Base-by-base conservation (phyloP, 257 asterid genomes). In the Galeopsis tetrahit region DNA sequence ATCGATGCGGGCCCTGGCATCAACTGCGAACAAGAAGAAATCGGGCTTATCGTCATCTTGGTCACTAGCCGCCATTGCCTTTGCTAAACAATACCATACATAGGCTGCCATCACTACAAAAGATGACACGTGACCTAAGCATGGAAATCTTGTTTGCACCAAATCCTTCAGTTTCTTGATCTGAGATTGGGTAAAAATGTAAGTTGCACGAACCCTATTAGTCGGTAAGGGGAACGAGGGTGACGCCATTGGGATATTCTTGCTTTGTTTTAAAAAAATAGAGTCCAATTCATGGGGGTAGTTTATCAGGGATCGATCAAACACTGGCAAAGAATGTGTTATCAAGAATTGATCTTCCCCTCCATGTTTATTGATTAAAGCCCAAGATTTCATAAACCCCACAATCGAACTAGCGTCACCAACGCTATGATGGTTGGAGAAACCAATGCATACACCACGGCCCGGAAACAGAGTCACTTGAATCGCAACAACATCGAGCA, bases 391-490 rank as follows among this genome's bases (percentile, higher is more conserved):
- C 11, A 80, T n/a, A 56, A 87, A 89, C 1, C 82, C 58, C 1
- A 71, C 63, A 0, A 83, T 48, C 0, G 84, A 75, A 58, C 64
- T 75, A 1, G 82, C 90, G 43, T 83, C 92, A 15, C 83, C 89
- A 1, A 68, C 61, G 0, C 36, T n/a, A 31, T 86, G 92, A 36
- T 72, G 80, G 59, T 75, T 72, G 14, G 80, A 61, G n/a, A 77
- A 10, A 7, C 91, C 88, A 6, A 89, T 55, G 10, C 88, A 82
- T 28, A 89, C 5, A 15, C 93, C 96, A 0, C 6, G 34, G 1
- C 58, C 70, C 1, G 86, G 84, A 73, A 87, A 89, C 21, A 85
- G 31, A 2, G 89, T 85, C 34, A 83, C 81, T 65, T 85, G 86
- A 21, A 87, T 32, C 4, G 82, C 88, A 2, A 89, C 43, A 35